Percentiles rank a stretch among this genome's conserved stretches.
Conservation (phyloP, 2,329 filamentous ascomycete genomes). For the Metarhizium rileyi region DNA sequence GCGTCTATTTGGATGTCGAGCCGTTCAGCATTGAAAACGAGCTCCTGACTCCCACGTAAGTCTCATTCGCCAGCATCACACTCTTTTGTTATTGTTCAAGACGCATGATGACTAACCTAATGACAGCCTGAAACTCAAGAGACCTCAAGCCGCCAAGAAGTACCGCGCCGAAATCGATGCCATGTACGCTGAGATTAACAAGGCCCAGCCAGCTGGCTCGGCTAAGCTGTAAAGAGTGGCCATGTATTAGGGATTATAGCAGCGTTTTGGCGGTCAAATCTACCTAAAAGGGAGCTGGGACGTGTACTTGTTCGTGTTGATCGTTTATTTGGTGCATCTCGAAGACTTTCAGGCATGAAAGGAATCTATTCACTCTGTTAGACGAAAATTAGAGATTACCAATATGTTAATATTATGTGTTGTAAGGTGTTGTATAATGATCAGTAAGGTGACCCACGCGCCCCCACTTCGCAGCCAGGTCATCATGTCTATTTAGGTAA, state of each 20-base stretch:
- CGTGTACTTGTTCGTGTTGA: neutral
- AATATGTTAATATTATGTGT: too few relatives aligned
- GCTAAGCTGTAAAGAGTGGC: constrained; percentile 5
- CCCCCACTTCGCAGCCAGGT: too few relatives aligned
- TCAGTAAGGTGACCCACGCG: too few relatives aligned
- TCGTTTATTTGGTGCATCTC: neutral
- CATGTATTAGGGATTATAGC: neutral
- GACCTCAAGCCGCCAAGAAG: constrained; percentile 43
- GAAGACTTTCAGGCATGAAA: too few relatives aligned
- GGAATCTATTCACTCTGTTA: too few relatives aligned
- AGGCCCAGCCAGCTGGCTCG: neutral
- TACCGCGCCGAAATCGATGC: constrained; percentile 43
- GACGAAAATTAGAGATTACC: too few relatives aligned
- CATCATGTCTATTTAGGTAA: too few relatives aligned
- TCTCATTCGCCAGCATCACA: neutral
- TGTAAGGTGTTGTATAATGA: too few relatives aligned
- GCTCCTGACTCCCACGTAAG: constrained; percentile 79
- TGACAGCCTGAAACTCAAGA: constrained; percentile 48
- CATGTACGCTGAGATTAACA: constrained; percentile 46
- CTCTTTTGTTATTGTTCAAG: neutral
- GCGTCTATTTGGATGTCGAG: constrained; percentile 66
- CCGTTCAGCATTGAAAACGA: constrained; percentile 93
- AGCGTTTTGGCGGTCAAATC: neutral
- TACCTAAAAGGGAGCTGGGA: neutral
- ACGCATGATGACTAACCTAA: constrained; percentile 9